Evolutionary conservation across 1,284 basidiomycete species (phyloP).

Genomic region (Puccinia horiana): DNA sequence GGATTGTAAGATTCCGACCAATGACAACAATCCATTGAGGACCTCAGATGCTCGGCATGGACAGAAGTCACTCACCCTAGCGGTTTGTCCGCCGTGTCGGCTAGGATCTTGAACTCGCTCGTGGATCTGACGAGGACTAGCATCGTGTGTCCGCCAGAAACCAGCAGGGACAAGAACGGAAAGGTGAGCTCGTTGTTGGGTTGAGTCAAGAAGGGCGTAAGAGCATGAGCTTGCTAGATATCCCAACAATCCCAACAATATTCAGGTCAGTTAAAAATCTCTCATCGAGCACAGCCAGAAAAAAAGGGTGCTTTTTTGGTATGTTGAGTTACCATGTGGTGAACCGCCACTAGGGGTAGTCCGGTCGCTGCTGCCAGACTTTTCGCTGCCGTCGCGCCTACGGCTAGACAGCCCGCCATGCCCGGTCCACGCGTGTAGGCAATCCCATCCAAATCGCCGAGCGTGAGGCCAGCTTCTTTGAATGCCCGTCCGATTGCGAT

Average conservation of each 20-base stretch:
- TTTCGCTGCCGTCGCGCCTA: conserved; percentile 76
- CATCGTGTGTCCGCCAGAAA: conserved; percentile 88
- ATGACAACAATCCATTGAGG: too few species aligned
- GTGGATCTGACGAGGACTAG: conserved; percentile 71
- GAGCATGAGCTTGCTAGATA: conserved; percentile 83
- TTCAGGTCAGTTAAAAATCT: background rate
- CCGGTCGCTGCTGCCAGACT: conserved; percentile 72
- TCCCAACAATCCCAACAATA: background rate
- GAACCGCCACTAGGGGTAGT: conserved; percentile 82
- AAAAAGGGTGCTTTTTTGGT: background rate
- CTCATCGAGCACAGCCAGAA: background rate
- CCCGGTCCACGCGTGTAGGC: conserved; percentile 90
- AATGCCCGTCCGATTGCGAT: conserved; percentile 71
- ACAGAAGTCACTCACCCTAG: conserved; percentile 65
- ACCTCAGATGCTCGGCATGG: background rate
- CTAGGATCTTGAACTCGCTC: conserved; percentile 70
- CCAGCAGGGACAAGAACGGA: conserved; percentile 81
- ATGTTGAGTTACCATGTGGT: conserved; percentile 92
- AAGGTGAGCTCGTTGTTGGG: conserved; percentile 66
- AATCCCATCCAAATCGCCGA: conserved; percentile 75
- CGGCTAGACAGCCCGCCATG: conserved; percentile 68
- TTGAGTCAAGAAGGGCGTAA: conserved; percentile 75
- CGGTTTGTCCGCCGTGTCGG: conserved; percentile 73
- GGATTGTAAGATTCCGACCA: too few species aligned
- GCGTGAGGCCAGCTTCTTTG: conserved; percentile 65